Conservation (phyloP, 75 land plant species). For the Sequoia sempervirens region DNA sequence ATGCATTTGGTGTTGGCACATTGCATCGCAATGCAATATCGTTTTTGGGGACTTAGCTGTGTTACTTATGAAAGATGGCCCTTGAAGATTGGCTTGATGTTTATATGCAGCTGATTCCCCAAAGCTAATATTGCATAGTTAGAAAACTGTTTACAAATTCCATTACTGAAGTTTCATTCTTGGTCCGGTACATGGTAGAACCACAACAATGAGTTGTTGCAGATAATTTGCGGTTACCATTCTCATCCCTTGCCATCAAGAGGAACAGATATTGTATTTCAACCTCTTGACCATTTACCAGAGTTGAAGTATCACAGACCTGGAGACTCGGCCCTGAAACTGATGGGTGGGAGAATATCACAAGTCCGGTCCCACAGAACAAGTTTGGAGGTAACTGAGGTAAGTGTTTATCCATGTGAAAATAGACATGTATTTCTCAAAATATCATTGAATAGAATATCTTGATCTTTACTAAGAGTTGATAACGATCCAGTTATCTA, state of each 20-base stretch:
- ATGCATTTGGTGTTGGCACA: not conserved
- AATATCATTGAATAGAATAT: not conserved
- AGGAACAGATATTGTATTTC: constrained; percentile 53
- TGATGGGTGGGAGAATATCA: constrained; percentile 24
- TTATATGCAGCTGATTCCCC: not conserved
- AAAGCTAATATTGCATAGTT: not conserved
- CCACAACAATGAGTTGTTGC: constrained; percentile 65
- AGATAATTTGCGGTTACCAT: constrained; percentile 72
- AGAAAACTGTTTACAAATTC: not conserved
- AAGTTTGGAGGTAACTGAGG: constrained; percentile 57
- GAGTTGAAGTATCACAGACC: constrained; percentile 59
- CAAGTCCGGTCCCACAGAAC: constrained; percentile 21
- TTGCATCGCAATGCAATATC: not conserved
- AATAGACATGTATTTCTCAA: not conserved
- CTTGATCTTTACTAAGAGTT: not conserved
- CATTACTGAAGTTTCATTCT: not conserved
- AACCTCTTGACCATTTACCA: constrained; percentile 66
- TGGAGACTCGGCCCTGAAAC: constrained; percentile 28
- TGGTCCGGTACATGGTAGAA: constrained; percentile 20
- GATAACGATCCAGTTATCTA: not conserved
- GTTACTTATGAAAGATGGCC: not conserved
- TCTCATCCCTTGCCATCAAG: constrained; percentile 53
- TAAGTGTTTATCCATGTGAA: constrained; percentile 12
- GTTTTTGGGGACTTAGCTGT: not conserved
- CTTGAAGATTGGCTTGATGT: not conserved